phyloP scores from a whole-genome alignment of 2,329 filamentous ascomycete species.

The Penicillium sp. region DNA sequence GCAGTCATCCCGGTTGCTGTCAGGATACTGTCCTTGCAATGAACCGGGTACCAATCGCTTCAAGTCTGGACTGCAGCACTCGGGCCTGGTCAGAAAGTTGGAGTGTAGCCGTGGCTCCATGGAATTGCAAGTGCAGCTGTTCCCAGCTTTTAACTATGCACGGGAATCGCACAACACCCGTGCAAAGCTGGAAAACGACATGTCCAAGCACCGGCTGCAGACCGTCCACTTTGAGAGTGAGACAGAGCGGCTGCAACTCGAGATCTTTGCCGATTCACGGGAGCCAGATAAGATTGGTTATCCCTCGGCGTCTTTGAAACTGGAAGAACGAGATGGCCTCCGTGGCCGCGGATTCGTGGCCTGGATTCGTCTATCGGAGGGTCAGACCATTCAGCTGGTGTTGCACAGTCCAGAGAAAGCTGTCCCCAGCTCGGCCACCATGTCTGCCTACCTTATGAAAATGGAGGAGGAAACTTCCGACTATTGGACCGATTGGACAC shows the following conservation, averaged over 20 bases:
- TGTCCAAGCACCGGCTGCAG: constrained; percentile 50
- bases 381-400: constrained; percentile 67
- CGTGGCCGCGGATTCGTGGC: constrained; percentile 63
- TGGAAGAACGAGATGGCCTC: constrained; percentile 52
- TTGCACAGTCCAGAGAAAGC: constrained; percentile 61
- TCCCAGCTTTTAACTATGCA: constrained; percentile 71
- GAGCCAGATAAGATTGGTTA: constrained; percentile 45
- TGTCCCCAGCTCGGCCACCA: constrained; percentile 59
- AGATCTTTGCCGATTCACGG: constrained; percentile 64
- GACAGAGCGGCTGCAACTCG: constrained; percentile 61
- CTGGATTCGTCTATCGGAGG: constrained; percentile 59
- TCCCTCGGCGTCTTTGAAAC: constrained; percentile 57
- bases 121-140: constrained; percentile 66
- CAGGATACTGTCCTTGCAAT: constrained; percentile 36
- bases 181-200: constrained; percentile 35
- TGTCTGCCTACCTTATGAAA: constrained; percentile 56
- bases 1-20: constrained; percentile 30
- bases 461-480: constrained; percentile 68
- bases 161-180: constrained; percentile 54
- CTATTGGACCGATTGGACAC: constrained; percentile 73
- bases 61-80: constrained; percentile 41
- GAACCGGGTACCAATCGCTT: constrained; percentile 51
- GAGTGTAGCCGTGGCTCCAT: constrained; percentile 69
- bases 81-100: constrained; percentile 62
- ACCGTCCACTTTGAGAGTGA: constrained; percentile 62